Evolutionary conservation across 305 asterid species (phyloP), one percentile per base, ranked within the genome.

Genomic region (Fraxinus xanthoxyloides): DNA sequence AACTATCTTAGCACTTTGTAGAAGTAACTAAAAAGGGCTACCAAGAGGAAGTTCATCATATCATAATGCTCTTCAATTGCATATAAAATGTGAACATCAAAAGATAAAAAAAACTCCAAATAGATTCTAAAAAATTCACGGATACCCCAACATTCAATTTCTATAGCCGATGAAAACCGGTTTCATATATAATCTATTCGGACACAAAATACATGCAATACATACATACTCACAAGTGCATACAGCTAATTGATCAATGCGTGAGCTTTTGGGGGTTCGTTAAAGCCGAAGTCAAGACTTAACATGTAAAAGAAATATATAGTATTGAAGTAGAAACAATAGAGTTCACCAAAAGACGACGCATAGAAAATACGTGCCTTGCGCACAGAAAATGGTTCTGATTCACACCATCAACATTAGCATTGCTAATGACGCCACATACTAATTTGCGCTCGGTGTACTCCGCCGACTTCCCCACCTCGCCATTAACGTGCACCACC

Each of bases 301-400:
- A 7, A 24, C 28, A 9, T 12, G 5, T 9, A 2, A 63, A 59
- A 9, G 9, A 15, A 3, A 8, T 26, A 9, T 12, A 31, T 17
- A 77, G 31, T 30, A 61, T 76, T 12, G 13, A 75, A 77, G 34
- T 46, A 81, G 28, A 76, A 80, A 23, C 23, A 43, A 1, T 23
- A 77, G 76, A 72, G 74, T 32, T 74, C 70, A 81, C 82, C 86
- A 21, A 38, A 13, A 61, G 84, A 81, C 9, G 81, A 78, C 4
- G 69, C 3, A 15, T 77, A 75, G 73, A 35, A 35, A 1, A 30
- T 30, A 2, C 2, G 98, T 90, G 85, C 98, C 56, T 2, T 46
- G 56, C 1, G 56, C 3, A 46, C 56, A 67, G 74, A 46, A 43
- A 72, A 28, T 40, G 30, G 56, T 4, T n/a, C 67, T 32, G 36